A percentile compares a stretch with the other conserved stretches of the same genome.
These are phyloP conservation scores for Aspergillus conjunctus DNA, from an alignment of 495 filamentous ascomycete genomes.

Conservation along the genomic window DNA sequence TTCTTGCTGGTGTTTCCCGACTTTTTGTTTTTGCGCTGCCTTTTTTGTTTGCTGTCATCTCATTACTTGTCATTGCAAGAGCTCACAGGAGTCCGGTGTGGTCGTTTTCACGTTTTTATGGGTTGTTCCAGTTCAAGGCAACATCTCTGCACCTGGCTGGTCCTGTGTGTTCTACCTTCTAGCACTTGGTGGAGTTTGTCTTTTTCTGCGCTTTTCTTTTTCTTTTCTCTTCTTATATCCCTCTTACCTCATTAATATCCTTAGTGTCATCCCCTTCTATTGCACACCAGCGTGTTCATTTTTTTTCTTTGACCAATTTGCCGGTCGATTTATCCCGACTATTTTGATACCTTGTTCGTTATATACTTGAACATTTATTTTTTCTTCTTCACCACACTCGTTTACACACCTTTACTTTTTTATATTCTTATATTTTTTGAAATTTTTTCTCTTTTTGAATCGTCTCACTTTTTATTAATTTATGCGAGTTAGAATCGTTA, in stretches of 20 bases:
- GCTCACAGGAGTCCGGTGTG: constrained; percentile 52
- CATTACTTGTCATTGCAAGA: constrained; percentile 38
- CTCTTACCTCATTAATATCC: constrained; percentile 29
- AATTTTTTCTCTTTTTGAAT: constrained; percentile 13
- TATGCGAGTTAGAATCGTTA: constrained; percentile 29
- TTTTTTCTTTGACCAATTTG: constrained; percentile 22
- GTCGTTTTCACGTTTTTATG: constrained; percentile 43
- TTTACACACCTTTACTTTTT: constrained; percentile 22
- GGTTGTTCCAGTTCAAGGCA: constrained; percentile 39
- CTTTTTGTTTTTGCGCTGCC: constrained; percentile 30
- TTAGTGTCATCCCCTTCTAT: constrained; percentile 28
- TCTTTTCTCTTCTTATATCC: constrained; percentile 22
- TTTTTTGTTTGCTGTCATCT: constrained; percentile 31
- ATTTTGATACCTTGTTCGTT: constrained; percentile 36
- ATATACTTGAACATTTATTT: constrained; percentile 21
- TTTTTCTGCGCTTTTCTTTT: constrained; percentile 15
- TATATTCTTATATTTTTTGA: constrained; percentile 19
- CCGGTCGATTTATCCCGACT: constrained; percentile 24
- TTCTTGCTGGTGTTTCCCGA: constrained; percentile 42
- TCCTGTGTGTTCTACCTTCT: constrained; percentile 53
- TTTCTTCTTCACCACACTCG: constrained; percentile 23
- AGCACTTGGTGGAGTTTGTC: constrained; percentile 50
- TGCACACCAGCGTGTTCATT: constrained; percentile 33
- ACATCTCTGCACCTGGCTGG: constrained; percentile 53
- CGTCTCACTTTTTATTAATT: constrained; percentile 16